Base-by-base conservation (phyloP, 495 filamentous ascomycete species). In the Penicillium canescens region DNA sequence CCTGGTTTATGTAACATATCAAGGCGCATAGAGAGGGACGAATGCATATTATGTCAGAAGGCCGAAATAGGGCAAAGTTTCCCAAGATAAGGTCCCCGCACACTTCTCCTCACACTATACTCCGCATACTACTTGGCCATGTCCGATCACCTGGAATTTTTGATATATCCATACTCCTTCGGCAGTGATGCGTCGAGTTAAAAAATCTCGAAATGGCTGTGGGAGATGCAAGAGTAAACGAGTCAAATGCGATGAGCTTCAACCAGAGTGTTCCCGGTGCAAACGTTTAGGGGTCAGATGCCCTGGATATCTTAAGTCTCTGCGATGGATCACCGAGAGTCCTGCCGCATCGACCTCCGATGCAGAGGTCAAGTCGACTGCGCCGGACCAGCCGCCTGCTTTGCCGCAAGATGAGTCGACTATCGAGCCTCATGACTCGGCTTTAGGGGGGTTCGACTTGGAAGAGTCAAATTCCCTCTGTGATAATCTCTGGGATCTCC, bases 221-320 rank as follows among this genome's bases (percentile, higher is more conserved):
- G 69, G 70, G 13, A 56, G 76, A 41, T 81, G 78, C 61, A 81
- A 81, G 62, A 77, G 71, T 59, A 79, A 81, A 69, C 67, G 78
- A 56, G 78, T 83, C 50, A 83, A 83, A 69, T 83, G 80, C 57
- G 80, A 79, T 65, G 80, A 83, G 60, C 72, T 71, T 26, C 73
- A 78, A 36, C 81, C 81, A 33, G 65, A 70, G 43, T 84, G 81
- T 57, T 62, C 55, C 50, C 77, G 79, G 48, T 84, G 81, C 55
- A 72, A 61, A n/a, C 74, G 74, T 33, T 62, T 79, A 42, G 72
- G 75, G 0, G 66, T 82, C 16, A 55, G 56, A 23, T 84, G 81
- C 44, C 81, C 81, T 14, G 81, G 81, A 1, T 84, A 83, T 56
- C 65, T 72, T 4, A 76, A 81, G 59, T 66, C 75, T 6, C 60